Conservation (phyloP, 2,329 filamentous ascomycete genomes). For the Exophiala mesophila region DNA sequence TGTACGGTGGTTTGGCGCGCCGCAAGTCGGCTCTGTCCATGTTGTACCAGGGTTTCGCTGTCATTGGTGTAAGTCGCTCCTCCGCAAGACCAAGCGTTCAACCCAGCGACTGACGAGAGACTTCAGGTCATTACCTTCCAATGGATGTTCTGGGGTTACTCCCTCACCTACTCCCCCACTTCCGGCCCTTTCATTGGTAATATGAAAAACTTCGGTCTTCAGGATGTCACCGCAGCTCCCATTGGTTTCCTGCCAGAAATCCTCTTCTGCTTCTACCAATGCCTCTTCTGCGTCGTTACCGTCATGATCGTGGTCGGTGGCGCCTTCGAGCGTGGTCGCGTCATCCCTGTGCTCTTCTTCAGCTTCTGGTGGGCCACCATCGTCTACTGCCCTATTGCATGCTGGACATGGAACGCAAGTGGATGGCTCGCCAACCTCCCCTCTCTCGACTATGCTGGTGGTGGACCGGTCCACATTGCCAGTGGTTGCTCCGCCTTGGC, state of each 20-base stretch:
- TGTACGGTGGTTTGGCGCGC: conserved; percentile 60
- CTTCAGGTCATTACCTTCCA: conserved; percentile 32
- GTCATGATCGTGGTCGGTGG: conserved; percentile 61
- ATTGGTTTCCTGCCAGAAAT: conserved; percentile 57
- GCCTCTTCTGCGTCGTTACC: conserved; percentile 53
- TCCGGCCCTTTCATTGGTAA: conserved; percentile 59
- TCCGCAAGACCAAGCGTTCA: too few relatives aligned
- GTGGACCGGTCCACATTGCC: conserved; percentile 68
- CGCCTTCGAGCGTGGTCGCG: conserved; percentile 57
- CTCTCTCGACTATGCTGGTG: conserved; percentile 68
- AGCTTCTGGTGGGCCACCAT: conserved; percentile 67
- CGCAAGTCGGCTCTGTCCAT: conserved; percentile 58
- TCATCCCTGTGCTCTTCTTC: conserved; percentile 61
- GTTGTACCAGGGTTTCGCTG: conserved; percentile 58
- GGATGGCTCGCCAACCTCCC: conserved; percentile 67
- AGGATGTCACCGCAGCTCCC: conserved; percentile 55
- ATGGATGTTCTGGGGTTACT: conserved; percentile 63
- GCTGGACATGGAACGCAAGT: conserved; percentile 70
- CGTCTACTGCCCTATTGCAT: conserved; percentile 58
- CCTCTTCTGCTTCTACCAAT: conserved; percentile 61
- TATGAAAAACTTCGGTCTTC: conserved; percentile 57
- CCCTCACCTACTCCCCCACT: conserved; percentile 55
- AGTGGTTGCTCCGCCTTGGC: conserved; percentile 67
- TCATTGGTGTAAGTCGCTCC: conserved; percentile 40
- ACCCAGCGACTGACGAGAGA: not conserved